Base-by-base conservation (phyloP, 768 basidiomycete species). In the Leccinum uliginosum region DNA sequence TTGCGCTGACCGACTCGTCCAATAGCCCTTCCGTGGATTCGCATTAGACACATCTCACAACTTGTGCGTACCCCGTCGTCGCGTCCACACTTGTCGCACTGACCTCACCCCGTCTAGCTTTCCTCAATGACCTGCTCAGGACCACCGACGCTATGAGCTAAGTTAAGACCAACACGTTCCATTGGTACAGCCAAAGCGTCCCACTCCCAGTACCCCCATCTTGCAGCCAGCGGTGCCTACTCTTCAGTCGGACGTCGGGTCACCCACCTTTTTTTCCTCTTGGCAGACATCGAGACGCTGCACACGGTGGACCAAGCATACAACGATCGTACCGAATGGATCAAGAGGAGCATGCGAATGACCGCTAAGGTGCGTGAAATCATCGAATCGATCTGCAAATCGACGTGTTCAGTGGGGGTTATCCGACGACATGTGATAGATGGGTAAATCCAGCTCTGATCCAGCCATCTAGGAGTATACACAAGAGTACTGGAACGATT, bases 401-500 rank as follows among this genome's bases (percentile, higher is more conserved):
- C 51, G 89, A 84, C 12, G 81, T 83, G n/a, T 83, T 82, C 11
- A 30, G 30, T 10, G 29, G 83, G 74, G 50, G 61, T 83, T 83
- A 65, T 64, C 50, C 35, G 58, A 62, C 54, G 26, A 60, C 48
- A 57, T 32, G 48, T 58, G 57, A 50, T 58, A 66, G 84, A 98
- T 97, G 94, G 94, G 93, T 71, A 95, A 94, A 67, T 98, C 97
- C 78, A 93, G 92, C 71, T 91, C 90, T 30, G 96, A 98, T 69
- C 82, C 95, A 51, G 91, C 93, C 4, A 95, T 97, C 67, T 83
- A 85, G 62, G 89, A 93, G 69, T 96, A 96, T 64, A 93, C 93
- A 2, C 93, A 96, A 73, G 84, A 85, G 64, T 89, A 85, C 72
- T 90, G 87, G 88, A 90, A 87, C 68, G 77, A 89, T 40, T 87